Evolutionary conservation across 2,329 filamentous ascomycete genomes (phyloP).

Genomic region (Ceratocystis harringtonii): DNA sequence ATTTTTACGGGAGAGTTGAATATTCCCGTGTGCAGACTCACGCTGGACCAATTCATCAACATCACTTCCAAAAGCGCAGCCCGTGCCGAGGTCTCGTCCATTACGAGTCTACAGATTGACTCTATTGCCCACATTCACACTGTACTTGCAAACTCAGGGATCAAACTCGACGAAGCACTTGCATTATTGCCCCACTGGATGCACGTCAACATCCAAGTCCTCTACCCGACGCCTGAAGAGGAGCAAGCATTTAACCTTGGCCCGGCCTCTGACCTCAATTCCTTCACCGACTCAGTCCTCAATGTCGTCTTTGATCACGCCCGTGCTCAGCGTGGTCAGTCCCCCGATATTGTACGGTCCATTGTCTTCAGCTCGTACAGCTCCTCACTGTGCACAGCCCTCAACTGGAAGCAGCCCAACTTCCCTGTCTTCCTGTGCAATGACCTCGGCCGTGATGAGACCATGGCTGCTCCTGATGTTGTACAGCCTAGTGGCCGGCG

Average conservation of each 20-base stretch:
- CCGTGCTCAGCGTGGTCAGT: conserved; percentile 46
- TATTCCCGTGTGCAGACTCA: conserved; percentile 66
- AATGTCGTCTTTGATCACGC: conserved; percentile 85
- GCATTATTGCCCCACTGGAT: conserved; percentile 59
- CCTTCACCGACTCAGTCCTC: conserved; percentile 70
- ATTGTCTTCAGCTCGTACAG: conserved; percentile 94
- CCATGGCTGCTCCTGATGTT: conserved; percentile 26
- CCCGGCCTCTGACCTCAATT: conserved; percentile 69
- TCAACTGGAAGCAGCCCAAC: conserved; percentile 99
- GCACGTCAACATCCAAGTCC: conserved; percentile 79
- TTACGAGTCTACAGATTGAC: conserved; percentile 34
- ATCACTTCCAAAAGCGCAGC: conserved; percentile 32
- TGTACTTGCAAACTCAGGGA: conserved; percentile 57
- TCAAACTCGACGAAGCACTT: conserved; percentile 67
- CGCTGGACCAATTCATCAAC: conserved; percentile 53
- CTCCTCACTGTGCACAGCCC: conserved; percentile 70
- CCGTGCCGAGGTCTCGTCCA: conserved; percentile 29
- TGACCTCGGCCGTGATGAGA: conserved; percentile 50
- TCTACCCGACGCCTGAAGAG: conserved; percentile 67
- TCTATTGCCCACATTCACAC: conserved; percentile 54
- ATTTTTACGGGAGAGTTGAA: conserved; percentile 62
- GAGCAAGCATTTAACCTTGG: conserved; percentile 55
- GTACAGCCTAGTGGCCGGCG: conserved; percentile 48
- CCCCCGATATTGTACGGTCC: conserved; percentile 61
- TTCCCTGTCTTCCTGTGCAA: conserved; percentile 95